phyloP scores from a whole-genome alignment of 345 rosid species.

The Chamaenerion angustifolium region DNA sequence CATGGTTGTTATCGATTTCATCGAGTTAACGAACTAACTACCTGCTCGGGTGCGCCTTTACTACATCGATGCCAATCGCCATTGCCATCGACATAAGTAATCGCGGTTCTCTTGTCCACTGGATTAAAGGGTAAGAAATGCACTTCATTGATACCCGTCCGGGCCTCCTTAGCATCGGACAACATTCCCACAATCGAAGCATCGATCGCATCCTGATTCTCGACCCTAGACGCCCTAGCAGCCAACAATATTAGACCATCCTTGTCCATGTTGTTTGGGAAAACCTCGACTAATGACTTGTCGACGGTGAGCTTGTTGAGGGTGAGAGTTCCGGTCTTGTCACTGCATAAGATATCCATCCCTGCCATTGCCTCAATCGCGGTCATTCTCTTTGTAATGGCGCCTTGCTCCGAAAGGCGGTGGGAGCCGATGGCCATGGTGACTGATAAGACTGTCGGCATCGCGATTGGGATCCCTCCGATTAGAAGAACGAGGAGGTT shows the following conservation, averaged over 20 bases:
- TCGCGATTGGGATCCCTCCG: conserved; percentile 96
- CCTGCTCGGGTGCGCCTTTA: conserved; percentile 97
- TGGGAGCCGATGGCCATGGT: conserved; percentile 99
- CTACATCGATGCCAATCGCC: conserved; percentile 78
- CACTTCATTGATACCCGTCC: conserved; percentile 74
- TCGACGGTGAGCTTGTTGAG: conserved; percentile 94
- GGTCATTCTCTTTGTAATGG: conserved; percentile 96
- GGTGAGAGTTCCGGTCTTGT: conserved; percentile 90
- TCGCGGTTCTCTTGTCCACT: conserved; percentile 87
- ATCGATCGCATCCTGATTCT: conserved; percentile 96
- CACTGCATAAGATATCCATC: conserved; percentile 95
- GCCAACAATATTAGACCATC: conserved; percentile 47
- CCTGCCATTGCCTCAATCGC: conserved; percentile 99
- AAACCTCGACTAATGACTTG: conserved; percentile 72
- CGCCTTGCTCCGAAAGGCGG: conserved; percentile 81
- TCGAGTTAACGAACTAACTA: conserved; percentile 3
- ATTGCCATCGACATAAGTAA: conserved; percentile 51
- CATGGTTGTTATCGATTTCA: no score
- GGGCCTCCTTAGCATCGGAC: conserved; percentile 74
- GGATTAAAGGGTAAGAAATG: conserved; percentile 96
- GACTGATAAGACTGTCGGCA: conserved; percentile 94
- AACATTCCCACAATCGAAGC: conserved; percentile 85
- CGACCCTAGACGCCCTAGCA: conserved; percentile 82
- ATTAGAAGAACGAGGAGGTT: conserved; percentile 92
- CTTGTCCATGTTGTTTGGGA: conserved; percentile 25